Evolutionary conservation across 208 protist species (phyloP), one percentile per base, ranked within the genome.

Genomic region (Lotmaria passim): DNA sequence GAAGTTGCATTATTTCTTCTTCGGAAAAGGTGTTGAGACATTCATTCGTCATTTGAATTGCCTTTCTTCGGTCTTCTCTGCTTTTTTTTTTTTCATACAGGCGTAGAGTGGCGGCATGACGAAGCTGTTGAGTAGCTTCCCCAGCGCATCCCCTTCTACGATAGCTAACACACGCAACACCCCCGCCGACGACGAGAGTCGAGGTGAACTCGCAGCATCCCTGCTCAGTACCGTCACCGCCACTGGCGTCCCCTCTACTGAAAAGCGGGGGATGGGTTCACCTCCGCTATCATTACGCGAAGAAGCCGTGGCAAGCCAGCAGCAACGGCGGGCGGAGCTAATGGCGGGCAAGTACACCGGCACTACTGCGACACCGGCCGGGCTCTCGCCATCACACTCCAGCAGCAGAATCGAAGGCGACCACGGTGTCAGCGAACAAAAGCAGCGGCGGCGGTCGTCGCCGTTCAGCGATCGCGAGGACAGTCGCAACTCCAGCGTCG

Each of bases 261-360:
- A 17, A 10, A 41, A 73, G 58, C 60, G 39, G 5, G 0, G 34
- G 6, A 66, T 63, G 66, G 44, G 34, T 28, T 71, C 55, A 30
- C 60, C 77, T 6, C 41, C 64, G n/a, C 52, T 43, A 36, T 50
- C 36, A 15, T 59, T 73, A 21, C 59, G 46, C 23, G 57, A 76
- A 47, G 70, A 71, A 50, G 62, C 58, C n/a, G 67, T 31, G 21
- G 69, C 64, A n/a, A 23, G 52, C n/a, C 30, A 71, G 56, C 50
- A 56, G 28, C 48, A 64, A 26, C 61, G 62, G 17, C 46, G 62
- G 7, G 43, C 47, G 28, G 52, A 59, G 43, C 19, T 12, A 4
- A 62, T 48, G 19, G 59, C 61, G 0, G 30, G 31, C 30, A 41
- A 50, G 12, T 41, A 19, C 30, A 12, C 38, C 43, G 31, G 58